phyloP scores from a whole-genome alignment of 441 rosid species.

The Arabidopsis hybrid region DNA sequence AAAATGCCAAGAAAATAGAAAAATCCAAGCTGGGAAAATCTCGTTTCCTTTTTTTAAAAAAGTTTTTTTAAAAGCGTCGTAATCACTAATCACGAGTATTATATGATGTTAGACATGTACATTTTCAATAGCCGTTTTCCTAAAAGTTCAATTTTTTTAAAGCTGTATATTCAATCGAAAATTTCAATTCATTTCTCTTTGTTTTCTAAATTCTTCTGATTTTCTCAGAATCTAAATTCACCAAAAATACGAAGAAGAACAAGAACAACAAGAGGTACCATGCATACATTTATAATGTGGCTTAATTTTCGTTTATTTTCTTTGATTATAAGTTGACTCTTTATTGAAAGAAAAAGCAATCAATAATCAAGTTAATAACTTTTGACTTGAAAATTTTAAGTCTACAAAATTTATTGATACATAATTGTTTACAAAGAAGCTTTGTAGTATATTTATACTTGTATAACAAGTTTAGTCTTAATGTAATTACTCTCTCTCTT shows the following conservation, averaged over 20 bases:
- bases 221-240: conserved; percentile 22
- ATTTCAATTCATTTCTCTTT: neutral
- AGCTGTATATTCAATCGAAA: conserved; percentile 5
- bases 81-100: conserved; percentile 23
- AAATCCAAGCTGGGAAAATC: conserved; percentile 1
- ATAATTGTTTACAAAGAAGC: neutral
- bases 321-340: neutral
- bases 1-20: neutral
- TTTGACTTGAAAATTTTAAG: neutral
- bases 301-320: neutral
- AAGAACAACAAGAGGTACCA: conserved; percentile 15
- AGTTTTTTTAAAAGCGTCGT: neutral
- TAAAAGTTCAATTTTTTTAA: neutral
- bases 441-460: neutral
- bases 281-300: neutral
- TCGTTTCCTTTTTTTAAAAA: neutral
- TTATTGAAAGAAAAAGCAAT: neutral
- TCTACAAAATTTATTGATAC: neutral
- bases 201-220: neutral
- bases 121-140: conserved; percentile 25
- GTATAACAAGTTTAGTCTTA: conserved; percentile 1
- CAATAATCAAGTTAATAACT: neutral
- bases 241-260: neutral
- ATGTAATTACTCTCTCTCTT: neutral
- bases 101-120: conserved; percentile 3